Conservation (phyloP, 768 basidiomycete species). For the Mycena chlorophos region DNA sequence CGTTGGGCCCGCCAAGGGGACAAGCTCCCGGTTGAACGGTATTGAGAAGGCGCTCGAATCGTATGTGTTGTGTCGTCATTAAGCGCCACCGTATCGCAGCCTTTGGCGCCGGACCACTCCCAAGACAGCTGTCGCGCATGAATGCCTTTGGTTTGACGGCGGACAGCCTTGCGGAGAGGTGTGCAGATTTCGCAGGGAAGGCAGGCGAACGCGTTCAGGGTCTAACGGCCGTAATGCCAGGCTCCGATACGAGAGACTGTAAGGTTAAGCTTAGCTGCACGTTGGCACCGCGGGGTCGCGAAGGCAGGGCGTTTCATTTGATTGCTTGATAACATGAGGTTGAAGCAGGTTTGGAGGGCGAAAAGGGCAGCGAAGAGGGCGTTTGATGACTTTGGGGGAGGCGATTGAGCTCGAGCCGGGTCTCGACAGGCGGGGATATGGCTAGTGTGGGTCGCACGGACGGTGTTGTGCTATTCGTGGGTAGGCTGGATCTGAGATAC, state of each 20-base stretch:
- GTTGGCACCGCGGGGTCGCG: not conserved
- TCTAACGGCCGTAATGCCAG: not conserved
- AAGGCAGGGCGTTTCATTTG: not conserved
- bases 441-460: constrained; percentile 8
- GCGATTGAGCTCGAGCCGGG: constrained; percentile 6
- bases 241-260: not conserved
- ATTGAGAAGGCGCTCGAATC: too few relatives aligned
- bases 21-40: too few relatives aligned
- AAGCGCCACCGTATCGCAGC: not conserved
- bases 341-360: not conserved
- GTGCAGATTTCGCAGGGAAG: not conserved
- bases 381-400: not conserved
- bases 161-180: not conserved
- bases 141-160: not conserved
- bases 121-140: not conserved
- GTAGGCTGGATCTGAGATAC: constrained; percentile 13
- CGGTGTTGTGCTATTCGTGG: constrained; percentile 1
- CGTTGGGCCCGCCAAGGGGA: too few relatives aligned
- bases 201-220: not conserved
- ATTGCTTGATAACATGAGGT: not conserved
- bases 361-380: not conserved
- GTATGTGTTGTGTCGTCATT: not conserved
- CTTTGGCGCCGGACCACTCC: not conserved
- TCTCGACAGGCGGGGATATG: constrained; percentile 7
- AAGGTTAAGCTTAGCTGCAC: not conserved